Evolutionary conservation across 768 basidiomycete genomes (phyloP), one percentile per base, ranked within the genome.

Genomic region (Hericium rajendrae): DNA sequence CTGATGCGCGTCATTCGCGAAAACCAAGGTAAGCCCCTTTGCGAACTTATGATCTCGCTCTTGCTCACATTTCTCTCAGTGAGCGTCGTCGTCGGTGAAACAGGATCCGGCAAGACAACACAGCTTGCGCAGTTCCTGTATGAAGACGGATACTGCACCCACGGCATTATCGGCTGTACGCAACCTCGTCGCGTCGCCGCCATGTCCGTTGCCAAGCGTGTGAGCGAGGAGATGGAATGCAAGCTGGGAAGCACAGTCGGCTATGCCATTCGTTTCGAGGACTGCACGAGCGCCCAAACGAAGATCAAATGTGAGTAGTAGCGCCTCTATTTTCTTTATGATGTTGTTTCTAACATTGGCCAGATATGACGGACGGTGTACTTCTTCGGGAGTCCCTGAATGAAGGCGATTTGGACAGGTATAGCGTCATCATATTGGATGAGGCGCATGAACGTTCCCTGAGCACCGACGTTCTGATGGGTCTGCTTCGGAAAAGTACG

Each of bases 171-270:
- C 52, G 95, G 95, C 11, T 99, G 97, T 67, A 99, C 97, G 0
- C 97, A 99, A 68, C 97, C 97, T 51, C 83, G 97, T 64, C 94
- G 97, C 74, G 97, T 99, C 28, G 97, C 97, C 48, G 97, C 97
- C 15, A 98, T 99, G 97, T 94, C 91, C 10, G 97, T 98, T 6
- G 97, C 97, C n/a, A 98, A 99, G 74, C 94, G 97, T 71, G 97
- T 99, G 57, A 94, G 92, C 66, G 97, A 99, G 68, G 97, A 99
- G 73, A 98, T 99, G 88, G 91, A 97, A 86, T 92, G 91, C 72
- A 89, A 92, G 73, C 80, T 98, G 0, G 97, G 95, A 6, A 77
- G 79, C 3, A 85, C 84, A 1, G 97, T 99, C 18, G 97, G 97
- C 12, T 99, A 99, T 69, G 91, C 93, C 12, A 98, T 99, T 68